phyloP scores from a whole-genome alignment of 495 filamentous ascomycete genomes.

The Podospora sp. region DNA sequence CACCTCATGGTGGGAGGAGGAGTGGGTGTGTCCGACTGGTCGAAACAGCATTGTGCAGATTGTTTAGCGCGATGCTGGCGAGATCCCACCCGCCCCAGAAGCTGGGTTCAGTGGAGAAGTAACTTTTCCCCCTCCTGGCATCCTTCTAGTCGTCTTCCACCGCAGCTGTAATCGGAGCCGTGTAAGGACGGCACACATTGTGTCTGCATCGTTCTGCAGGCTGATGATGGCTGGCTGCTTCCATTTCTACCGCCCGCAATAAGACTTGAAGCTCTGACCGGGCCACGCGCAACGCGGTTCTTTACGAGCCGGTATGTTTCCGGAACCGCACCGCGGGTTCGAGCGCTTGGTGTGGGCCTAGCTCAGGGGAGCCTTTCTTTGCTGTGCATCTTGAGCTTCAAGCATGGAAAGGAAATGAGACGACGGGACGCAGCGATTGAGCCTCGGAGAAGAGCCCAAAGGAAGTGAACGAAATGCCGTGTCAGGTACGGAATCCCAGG shows the following conservation, averaged over 20 bases:
- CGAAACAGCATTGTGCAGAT: not conserved
- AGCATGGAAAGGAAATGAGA: too few species aligned
- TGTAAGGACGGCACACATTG: constrained; percentile 15
- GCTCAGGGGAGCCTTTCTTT: too few species aligned
- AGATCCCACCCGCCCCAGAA: constrained; percentile 9
- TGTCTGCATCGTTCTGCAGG: not conserved
- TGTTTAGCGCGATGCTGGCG: constrained; percentile 4
- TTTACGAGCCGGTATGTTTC: not conserved
- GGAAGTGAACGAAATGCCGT: not conserved
- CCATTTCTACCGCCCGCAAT: not conserved
- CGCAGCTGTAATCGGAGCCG: constrained; percentile 10
- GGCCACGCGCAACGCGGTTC: too few species aligned
- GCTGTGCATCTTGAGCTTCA: too few species aligned
- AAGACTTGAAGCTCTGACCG: not conserved
- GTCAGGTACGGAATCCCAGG: not conserved
- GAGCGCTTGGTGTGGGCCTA: not conserved
- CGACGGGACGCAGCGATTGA: too few species aligned
- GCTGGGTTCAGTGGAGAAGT: constrained; percentile 18
- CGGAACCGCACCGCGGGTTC: not conserved
- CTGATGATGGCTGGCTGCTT: constrained; percentile 5
- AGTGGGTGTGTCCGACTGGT: not conserved
- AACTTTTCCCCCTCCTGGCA: constrained; percentile 17
- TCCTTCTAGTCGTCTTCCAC: constrained; percentile 29
- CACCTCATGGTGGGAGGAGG: not conserved
- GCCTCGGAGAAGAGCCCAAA: not conserved